These are phyloP conservation scores for Colletotrichum incanum DNA, from an alignment of 2,329 filamentous ascomycete species.

Conservation along the genomic window DNA sequence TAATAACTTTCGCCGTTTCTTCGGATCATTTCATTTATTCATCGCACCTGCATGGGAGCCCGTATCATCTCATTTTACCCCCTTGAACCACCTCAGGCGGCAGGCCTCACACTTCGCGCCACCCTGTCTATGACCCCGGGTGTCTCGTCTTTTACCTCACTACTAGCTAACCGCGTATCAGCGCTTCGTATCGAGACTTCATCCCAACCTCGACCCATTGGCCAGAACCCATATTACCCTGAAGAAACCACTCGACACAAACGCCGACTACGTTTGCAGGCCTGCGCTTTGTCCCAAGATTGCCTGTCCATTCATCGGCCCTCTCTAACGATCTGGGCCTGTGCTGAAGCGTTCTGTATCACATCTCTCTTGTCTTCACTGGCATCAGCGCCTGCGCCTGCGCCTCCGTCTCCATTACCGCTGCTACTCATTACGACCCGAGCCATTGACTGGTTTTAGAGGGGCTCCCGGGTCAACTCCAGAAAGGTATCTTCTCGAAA, in stretches of 20 bases:
- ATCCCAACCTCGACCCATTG: background rate
- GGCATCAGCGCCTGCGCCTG: background rate
- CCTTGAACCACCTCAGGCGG: background rate
- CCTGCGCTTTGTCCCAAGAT: background rate
- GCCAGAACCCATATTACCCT: background rate
- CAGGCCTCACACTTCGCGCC: background rate
- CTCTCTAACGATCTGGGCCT: background rate
- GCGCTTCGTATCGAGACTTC: constrained; percentile 3
- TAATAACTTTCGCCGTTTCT: background rate
- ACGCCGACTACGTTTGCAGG: background rate
- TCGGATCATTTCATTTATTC: background rate
- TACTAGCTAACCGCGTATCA: constrained; percentile 7
- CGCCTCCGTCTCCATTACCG: constrained; percentile 3
- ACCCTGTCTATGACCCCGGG: background rate
- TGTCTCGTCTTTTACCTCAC: background rate
- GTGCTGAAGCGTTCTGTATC: background rate
- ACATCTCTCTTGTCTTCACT: background rate
- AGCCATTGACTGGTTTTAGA: background rate
- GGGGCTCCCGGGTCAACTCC: background rate
- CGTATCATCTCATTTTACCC: background rate
- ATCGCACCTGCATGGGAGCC: background rate
- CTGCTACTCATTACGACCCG: background rate
- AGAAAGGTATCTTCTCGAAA: background rate
- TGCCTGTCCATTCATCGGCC: background rate
- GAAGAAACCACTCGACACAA: background rate